A percentile compares a stretch with the other conserved stretches of the same genome.
phyloP scores from a whole-genome alignment of 73 alveolate genomes.

The Tetrahymena thermophila region DNA sequence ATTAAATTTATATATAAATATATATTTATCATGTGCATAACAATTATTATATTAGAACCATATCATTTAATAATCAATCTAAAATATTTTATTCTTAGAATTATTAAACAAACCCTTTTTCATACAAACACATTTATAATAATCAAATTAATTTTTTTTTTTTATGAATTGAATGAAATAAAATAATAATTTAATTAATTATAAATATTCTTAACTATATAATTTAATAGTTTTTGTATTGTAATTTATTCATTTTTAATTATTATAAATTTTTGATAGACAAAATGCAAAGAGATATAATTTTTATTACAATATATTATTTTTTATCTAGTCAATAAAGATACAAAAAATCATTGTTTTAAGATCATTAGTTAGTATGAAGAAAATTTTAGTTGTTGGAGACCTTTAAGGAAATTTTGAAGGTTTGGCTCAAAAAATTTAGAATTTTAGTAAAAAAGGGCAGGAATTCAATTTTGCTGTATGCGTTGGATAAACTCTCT shows the following conservation, averaged over 20 bases:
- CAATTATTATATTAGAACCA: neutral
- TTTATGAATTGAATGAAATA: no score
- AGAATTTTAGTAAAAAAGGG: neutral
- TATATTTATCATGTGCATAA: neutral
- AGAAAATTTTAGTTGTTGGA: neutral
- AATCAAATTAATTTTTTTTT: no score
- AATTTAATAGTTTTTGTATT: no score
- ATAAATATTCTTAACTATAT: no score
- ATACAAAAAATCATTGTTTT: neutral
- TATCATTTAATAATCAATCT: no score
- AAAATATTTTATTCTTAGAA: no score
- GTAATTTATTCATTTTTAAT: neutral
- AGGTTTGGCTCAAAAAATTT: neutral
- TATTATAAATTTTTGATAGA: neutral
- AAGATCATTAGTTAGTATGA: neutral
- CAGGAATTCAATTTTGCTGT: neutral
- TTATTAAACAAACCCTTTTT: no score
- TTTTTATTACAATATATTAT: neutral
- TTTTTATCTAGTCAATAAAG: neutral
- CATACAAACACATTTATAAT: no score
- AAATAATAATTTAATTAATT: no score
- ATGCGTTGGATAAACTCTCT: neutral
- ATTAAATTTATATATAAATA: no score
- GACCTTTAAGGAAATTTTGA: neutral
- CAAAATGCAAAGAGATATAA: neutral